A percentile compares a stretch with the other conserved stretches of the same genome.
phyloP scores from a whole-genome alignment of 2,329 filamentous ascomycete genomes.

The Colletotrichum aenigma region DNA sequence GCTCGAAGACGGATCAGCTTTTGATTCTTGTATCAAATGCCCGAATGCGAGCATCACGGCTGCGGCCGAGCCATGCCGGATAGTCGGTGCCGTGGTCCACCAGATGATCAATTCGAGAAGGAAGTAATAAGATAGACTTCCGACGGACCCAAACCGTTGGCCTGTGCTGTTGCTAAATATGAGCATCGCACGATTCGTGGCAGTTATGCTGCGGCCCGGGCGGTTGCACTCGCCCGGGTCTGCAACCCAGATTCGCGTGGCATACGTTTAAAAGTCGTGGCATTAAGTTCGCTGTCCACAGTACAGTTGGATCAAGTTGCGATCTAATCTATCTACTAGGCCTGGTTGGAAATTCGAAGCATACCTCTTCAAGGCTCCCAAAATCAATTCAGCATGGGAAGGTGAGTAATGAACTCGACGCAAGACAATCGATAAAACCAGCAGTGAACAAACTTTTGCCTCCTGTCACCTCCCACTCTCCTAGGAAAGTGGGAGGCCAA shows the following conservation, averaged over 20 bases:
- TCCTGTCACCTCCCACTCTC: neutral
- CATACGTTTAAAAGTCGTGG: neutral
- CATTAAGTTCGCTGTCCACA: rapidly evolving
- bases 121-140: neutral
- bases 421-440: neutral
- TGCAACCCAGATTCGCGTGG: neutral
- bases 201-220: neutral
- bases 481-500: neutral
- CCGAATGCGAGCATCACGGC: neutral
- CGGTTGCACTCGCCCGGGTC: neutral
- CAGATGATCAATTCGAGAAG: neutral
- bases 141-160: neutral
- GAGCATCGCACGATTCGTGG: neutral
- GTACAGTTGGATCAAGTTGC: neutral
- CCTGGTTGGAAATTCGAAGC: rapidly evolving
- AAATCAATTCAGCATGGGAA: neutral
- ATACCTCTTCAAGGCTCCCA: neutral
- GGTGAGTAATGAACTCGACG: neutral
- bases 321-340: neutral
- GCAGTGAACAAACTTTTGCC: neutral
- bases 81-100: neutral
- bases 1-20: neutral
- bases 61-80: conserved; percentile 28
- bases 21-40: neutral
- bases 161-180: neutral